Percentiles rank a stretch among this genome's conserved stretches.
Evolutionary conservation across 208 protist species (phyloP).

Genomic region (Crithidia expoeki): DNA sequence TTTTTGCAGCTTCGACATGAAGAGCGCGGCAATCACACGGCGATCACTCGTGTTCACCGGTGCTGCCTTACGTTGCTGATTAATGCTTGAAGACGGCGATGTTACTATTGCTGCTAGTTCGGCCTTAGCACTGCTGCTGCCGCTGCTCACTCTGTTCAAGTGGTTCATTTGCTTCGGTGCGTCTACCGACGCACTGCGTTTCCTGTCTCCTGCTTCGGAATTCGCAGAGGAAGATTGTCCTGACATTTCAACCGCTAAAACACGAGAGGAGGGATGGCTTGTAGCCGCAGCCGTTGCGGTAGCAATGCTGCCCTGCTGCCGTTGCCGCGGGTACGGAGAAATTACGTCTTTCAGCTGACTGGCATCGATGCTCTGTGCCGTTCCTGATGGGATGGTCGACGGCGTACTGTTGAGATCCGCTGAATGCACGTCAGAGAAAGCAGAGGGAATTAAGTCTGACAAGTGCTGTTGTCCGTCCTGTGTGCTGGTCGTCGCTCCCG

Average conservation of each 20-base stretch:
- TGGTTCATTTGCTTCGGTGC: background rate
- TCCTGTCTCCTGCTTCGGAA: slow-evolving; percentile 14
- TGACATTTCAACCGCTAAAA: slow-evolving; percentile 35
- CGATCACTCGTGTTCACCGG: background rate
- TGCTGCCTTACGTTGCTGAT: background rate
- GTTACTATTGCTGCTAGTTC: background rate
- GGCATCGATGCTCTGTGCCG: background rate
- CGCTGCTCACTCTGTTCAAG: background rate
- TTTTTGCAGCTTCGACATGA: slow-evolving; percentile 32
- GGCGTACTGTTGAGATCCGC: background rate
- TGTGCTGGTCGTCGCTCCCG: too few species aligned
- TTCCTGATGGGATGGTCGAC: slow-evolving; percentile 4
- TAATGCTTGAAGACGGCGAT: background rate
- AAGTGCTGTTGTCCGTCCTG: background rate
- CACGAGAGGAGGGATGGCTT: background rate
- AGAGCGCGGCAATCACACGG: slow-evolving; percentile 30
- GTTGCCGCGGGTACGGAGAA: background rate
- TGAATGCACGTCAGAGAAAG: background rate
- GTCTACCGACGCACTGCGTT: background rate
- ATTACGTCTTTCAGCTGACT: background rate
- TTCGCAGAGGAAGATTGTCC: slow-evolving; percentile 15
- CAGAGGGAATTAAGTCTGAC: slow-evolving; percentile 5
- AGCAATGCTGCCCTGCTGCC: background rate
- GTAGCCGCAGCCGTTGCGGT: background rate
- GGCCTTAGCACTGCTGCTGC: background rate